phyloP scores from a whole-genome alignment of 2,329 filamentous ascomycete species.

The Colletotrichum sidae region DNA sequence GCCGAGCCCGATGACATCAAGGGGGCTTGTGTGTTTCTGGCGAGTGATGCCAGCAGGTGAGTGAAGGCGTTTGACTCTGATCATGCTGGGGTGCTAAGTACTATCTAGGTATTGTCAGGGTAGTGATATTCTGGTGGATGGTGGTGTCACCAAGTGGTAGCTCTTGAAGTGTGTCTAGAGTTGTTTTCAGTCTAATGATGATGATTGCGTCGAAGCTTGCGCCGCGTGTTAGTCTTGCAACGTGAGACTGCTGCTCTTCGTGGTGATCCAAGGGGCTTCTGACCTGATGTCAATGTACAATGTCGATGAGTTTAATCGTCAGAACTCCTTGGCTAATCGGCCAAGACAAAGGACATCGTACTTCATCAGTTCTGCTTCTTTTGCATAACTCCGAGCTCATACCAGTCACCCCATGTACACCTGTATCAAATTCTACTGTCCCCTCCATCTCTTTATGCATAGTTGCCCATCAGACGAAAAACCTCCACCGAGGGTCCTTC shows the following conservation, averaged over 20 bases:
- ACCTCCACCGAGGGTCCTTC: conserved; percentile 50
- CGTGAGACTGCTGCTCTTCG: no score
- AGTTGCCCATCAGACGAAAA: conserved; percentile 39
- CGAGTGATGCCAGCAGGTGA: conserved; percentile 59
- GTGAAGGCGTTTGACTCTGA: conserved; percentile 38
- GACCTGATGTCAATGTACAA: no score
- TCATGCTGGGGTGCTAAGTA: neutral
- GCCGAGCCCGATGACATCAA: conserved; percentile 62
- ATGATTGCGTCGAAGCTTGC: neutral
- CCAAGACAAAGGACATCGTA: no score
- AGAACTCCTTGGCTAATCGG: no score
- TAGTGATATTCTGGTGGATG: conserved; percentile 58
- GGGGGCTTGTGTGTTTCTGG: conserved; percentile 60
- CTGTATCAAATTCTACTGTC: no score
- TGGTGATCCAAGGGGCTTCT: no score
- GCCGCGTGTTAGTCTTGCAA: no score
- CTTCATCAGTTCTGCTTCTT: no score
- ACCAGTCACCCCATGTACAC: no score
- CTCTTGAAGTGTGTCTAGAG: neutral
- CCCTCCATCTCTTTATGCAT: no score
- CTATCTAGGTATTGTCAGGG: conserved; percentile 50
- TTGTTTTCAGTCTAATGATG: neutral
- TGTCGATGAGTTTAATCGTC: no score
- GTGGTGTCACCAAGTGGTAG: conserved; percentile 55
- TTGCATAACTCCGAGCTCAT: no score